phyloP scores from a whole-genome alignment of 2,329 filamentous ascomycete species.

The Phaeosphaeria sp. region DNA sequence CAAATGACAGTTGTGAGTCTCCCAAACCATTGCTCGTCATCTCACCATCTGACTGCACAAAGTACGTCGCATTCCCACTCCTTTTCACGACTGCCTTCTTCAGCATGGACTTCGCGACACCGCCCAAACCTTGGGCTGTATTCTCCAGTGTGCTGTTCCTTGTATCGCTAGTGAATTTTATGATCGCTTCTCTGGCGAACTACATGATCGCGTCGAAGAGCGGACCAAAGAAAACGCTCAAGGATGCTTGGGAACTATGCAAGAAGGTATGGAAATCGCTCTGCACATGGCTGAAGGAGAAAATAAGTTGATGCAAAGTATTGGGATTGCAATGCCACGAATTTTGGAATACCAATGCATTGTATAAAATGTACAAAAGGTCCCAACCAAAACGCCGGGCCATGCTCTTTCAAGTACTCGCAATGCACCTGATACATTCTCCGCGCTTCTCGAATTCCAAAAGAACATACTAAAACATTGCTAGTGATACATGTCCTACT shows the following conservation, averaged over 20 bases:
- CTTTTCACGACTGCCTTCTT: conserved; percentile 23
- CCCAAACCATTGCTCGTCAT: neutral
- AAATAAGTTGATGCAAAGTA: neutral
- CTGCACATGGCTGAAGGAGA: neutral
- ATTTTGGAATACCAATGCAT: neutral
- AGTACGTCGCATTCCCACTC: conserved; percentile 23
- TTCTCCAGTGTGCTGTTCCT: conserved; percentile 13
- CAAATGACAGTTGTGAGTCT: conserved; percentile 23
- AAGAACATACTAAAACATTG: neutral
- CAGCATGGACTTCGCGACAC: conserved; percentile 21
- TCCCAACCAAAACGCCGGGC: neutral
- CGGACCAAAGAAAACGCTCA: neutral
- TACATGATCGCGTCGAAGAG: conserved; percentile 10
- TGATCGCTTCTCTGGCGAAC: conserved; percentile 16
- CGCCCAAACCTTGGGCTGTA: conserved; percentile 8
- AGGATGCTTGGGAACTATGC: neutral
- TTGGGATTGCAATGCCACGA: neutral
- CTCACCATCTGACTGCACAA: neutral
- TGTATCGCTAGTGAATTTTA: conserved; percentile 13
- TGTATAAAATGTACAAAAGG: neutral
- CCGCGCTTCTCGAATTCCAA: neutral
- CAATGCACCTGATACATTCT: neutral
- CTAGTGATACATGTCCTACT: neutral
- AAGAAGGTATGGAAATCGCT: neutral
- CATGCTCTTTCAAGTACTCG: neutral